These are phyloP conservation scores for Fusarium agapanthi DNA, from an alignment of 2,329 filamentous ascomycete genomes.

Conservation along the genomic window DNA sequence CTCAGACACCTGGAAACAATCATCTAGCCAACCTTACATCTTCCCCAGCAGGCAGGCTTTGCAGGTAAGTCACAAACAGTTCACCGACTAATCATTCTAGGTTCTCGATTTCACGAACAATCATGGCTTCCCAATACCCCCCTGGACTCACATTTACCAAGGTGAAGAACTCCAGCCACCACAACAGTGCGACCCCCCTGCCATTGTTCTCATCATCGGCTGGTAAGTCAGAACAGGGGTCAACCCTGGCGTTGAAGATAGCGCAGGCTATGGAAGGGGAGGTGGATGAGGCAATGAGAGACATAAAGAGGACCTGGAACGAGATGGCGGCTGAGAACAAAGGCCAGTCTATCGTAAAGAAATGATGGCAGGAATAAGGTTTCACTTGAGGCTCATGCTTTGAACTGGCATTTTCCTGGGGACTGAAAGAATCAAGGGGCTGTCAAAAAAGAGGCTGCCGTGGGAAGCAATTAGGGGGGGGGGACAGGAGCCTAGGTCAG, in stretches of 20 bases:
- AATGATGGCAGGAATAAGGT: neutral
- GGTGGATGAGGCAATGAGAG: constrained; percentile 5
- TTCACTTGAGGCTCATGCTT: constrained; percentile 9
- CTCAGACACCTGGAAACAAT: neutral
- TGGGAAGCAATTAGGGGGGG: neutral
- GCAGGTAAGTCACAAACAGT: constrained; percentile 1
- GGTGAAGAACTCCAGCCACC: neutral
- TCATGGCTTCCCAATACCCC: constrained; percentile 7
- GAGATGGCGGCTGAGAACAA: neutral
- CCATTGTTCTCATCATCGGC: neutral
- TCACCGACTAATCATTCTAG: neutral
- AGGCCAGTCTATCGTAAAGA: neutral
- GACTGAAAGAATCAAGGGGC: neutral
- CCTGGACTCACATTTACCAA: neutral
- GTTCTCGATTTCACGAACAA: neutral
- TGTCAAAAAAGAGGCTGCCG: neutral
- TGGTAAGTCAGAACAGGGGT: neutral
- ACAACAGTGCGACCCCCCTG: neutral
- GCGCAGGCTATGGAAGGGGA: constrained; percentile 4
- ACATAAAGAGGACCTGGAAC: constrained; percentile 9
- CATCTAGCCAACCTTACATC: neutral
- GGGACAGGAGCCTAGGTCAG: neutral
- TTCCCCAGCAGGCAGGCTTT: neutral
- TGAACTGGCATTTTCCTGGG: neutral
- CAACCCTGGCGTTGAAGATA: neutral